Conservation (phyloP, 1,139 yeast genomes). For the Zygoascus meyerae region DNA sequence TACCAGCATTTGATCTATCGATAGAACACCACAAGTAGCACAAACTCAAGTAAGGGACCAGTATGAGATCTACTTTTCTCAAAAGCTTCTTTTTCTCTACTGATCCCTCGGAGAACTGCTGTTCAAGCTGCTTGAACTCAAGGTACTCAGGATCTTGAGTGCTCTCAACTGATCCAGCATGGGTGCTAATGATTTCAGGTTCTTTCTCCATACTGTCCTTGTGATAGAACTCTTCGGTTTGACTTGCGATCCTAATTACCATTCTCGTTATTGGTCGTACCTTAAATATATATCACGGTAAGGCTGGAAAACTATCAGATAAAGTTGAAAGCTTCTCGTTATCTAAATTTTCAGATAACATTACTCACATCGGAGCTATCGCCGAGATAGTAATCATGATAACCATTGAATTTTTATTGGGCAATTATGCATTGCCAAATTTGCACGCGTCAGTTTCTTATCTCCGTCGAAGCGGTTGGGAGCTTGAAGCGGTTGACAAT, state of each 20-base stretch:
- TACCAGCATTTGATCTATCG: slow-evolving; percentile 56
- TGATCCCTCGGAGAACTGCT: background rate
- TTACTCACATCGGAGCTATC: too few relatives aligned
- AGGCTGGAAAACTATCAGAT: too few relatives aligned
- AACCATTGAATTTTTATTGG: too few relatives aligned
- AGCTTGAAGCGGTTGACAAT: too few relatives aligned
- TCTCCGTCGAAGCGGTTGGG: too few relatives aligned
- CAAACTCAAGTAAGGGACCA: slow-evolving; percentile 50
- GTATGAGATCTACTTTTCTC: slow-evolving; percentile 45
- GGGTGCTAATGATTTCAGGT: background rate
- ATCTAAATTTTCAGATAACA: too few relatives aligned
- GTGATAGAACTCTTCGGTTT: too few relatives aligned
- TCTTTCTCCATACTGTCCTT: background rate
- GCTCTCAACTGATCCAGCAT: background rate
- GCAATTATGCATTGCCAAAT: too few relatives aligned
- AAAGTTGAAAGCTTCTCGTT: too few relatives aligned
- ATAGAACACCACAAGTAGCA: slow-evolving; percentile 53
- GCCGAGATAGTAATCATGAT: too few relatives aligned
- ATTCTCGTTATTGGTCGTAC: background rate
- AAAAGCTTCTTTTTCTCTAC: slow-evolving; percentile 30
- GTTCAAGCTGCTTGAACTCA: slow-evolving; percentile 2
- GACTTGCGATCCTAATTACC: background rate
- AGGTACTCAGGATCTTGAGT: background rate
- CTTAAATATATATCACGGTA: too few relatives aligned
- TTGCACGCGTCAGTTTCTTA: too few relatives aligned